Evolutionary conservation across 768 basidiomycete species (phyloP).

Genomic region (Hericium coralloides): DNA sequence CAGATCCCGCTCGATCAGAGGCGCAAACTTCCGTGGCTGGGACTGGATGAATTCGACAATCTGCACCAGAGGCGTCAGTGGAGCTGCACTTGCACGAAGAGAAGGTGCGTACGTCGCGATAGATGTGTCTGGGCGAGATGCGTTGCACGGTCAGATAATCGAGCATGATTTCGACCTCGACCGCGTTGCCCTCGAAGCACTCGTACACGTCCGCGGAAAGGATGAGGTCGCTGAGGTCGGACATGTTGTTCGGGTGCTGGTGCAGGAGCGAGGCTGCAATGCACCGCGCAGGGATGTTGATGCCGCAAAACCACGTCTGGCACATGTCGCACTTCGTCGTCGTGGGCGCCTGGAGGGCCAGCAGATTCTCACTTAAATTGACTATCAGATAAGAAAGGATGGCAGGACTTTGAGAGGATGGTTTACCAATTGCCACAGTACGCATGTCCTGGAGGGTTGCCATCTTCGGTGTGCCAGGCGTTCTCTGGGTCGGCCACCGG

Average conservation of each 20-base stretch:
- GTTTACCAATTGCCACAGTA: conserved; percentile 74
- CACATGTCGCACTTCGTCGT: conserved; percentile 85
- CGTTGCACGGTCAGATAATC: conserved; percentile 63
- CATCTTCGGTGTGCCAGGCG: conserved; percentile 74
- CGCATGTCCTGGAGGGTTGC: conserved; percentile 69
- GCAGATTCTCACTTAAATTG: conserved; percentile 54
- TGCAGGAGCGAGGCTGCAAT: conserved; percentile 42
- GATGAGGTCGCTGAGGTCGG: conserved; percentile 65
- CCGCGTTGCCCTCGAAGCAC: conserved; percentile 65
- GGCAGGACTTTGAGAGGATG: not conserved
- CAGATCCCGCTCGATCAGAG: conserved; percentile 60
- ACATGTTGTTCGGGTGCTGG: conserved; percentile 64
- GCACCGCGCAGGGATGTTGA: conserved; percentile 69
- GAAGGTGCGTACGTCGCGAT: conserved; percentile 50
- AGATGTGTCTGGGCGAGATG: conserved; percentile 62
- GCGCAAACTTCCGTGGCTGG: conserved; percentile 53
- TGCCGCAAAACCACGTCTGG: conserved; percentile 74
- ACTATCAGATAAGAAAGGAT: not conserved
- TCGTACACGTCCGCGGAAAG: conserved; percentile 72
- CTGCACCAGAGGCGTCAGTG: conserved; percentile 27
- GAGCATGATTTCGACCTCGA: conserved; percentile 79
- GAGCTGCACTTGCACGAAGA: not conserved
- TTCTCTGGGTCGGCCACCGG: conserved; percentile 57
- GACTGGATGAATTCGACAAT: conserved; percentile 51
- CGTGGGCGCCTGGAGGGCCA: conserved; percentile 62